These are phyloP conservation scores for Blastobotrys chiropterorum DNA, from an alignment of 805 yeast genomes.

Conservation along the genomic window DNA sequence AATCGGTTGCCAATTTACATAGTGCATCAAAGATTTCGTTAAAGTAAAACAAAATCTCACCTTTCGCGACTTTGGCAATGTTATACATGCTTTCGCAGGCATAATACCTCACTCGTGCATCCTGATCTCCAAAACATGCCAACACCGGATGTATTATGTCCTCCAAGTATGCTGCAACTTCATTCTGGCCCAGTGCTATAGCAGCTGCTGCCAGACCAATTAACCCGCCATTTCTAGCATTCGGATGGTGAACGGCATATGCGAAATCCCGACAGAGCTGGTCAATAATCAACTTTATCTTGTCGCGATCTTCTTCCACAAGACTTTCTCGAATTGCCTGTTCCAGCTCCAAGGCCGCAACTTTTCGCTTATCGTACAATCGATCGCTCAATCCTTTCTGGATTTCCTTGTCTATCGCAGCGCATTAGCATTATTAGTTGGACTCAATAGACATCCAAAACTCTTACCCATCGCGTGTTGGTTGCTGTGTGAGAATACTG, in stretches of 20 bases:
- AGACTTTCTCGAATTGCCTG: slow-evolving; percentile 65
- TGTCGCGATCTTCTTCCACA: slow-evolving; percentile 52
- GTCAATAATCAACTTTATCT: slow-evolving; percentile 55
- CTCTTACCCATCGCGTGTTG: background rate
- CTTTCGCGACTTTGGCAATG: slow-evolving; percentile 93
- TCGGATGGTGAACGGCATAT: slow-evolving; percentile 75
- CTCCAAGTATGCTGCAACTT: slow-evolving; percentile 76
- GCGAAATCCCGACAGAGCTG: slow-evolving; percentile 75
- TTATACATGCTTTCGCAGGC: slow-evolving; percentile 95
- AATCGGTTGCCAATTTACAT: slow-evolving; percentile 83
- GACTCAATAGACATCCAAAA: no score
- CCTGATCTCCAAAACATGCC: slow-evolving; percentile 95
- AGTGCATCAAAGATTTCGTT: slow-evolving; percentile 92
- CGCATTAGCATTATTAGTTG: no score
- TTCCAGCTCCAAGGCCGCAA: slow-evolving; percentile 64
- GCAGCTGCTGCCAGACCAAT: slow-evolving; percentile 96
- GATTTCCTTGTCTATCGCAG: slow-evolving; percentile 50
- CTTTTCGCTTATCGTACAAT: slow-evolving; percentile 69
- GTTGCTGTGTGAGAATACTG: no score
- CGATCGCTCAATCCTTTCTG: slow-evolving; percentile 66
- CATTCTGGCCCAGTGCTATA: slow-evolving; percentile 78
- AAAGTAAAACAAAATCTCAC: slow-evolving; percentile 84
- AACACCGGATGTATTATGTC: slow-evolving; percentile 87
- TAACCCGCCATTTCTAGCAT: slow-evolving; percentile 90
- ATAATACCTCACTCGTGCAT: slow-evolving; percentile 92